Evolutionary conservation across 2,329 filamentous ascomycete species (phyloP).

Genomic region (Botryotinia narcissicola): DNA sequence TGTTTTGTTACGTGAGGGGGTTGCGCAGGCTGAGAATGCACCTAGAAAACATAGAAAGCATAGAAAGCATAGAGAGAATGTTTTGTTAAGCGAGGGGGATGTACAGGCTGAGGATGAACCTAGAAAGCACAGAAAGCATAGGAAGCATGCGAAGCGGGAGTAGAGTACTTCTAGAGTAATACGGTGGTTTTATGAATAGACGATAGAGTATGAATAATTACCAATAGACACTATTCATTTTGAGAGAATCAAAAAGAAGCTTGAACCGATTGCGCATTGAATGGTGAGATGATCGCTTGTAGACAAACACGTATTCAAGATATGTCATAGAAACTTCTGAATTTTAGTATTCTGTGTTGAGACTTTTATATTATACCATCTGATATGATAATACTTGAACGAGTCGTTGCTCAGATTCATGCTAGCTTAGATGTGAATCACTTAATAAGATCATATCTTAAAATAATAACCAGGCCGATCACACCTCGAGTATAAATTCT

Average conservation of each 20-base stretch:
- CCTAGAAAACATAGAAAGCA: neutral
- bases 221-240: neutral
- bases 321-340: neutral
- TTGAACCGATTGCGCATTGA: neutral
- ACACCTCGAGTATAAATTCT: no score
- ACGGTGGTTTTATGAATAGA: neutral
- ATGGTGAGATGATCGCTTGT: neutral
- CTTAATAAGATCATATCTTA: neutral
- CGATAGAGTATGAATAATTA: neutral
- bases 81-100: neutral
- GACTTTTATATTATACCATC: neutral
- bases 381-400: neutral
- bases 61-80: neutral
- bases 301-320: neutral
- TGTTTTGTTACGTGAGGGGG: neutral
- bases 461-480: neutral
- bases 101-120: neutral
- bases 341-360: neutral
- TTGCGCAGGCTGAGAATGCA: neutral
- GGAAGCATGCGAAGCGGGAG: neutral
- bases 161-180: neutral
- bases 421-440: neutral
- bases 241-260: neutral
- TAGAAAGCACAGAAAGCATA: neutral
- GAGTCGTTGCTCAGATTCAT: neutral